Conservation (phyloP, 148 eudicot genomes). For the Silene conica region DNA sequence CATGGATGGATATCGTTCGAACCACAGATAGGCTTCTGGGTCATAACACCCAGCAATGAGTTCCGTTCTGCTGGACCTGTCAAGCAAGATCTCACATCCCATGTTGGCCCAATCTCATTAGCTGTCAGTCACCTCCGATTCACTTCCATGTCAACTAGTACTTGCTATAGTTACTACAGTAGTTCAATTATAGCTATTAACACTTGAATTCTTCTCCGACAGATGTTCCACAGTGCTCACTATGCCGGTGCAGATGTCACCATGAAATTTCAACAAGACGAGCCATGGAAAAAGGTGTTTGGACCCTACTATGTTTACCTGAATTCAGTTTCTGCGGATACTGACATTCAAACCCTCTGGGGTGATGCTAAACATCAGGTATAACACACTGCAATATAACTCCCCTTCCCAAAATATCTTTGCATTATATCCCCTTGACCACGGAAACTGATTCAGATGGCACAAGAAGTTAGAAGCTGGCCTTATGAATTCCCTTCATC, state of each 20-base stretch:
- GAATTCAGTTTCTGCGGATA: slow-evolving; percentile 26
- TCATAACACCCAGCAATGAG: slow-evolving; percentile 51
- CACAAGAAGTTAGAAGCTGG: slow-evolving; percentile 42
- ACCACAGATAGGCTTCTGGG: slow-evolving; percentile 49
- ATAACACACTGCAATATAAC: neutral
- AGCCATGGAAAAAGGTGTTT: slow-evolving; percentile 51
- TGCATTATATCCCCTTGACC: slow-evolving; percentile 3
- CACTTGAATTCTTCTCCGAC: slow-evolving; percentile 6
- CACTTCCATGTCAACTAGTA: neutral
- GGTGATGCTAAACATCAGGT: slow-evolving; percentile 46
- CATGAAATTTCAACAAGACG: slow-evolving; percentile 37
- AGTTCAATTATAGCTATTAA: neutral
- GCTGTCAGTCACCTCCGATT: slow-evolving; percentile 37
- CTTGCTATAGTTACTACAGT: no score
- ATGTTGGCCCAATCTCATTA: slow-evolving; percentile 39
- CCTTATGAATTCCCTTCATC: slow-evolving; percentile 45
- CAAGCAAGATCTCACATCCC: slow-evolving; percentile 59
- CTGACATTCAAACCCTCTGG: slow-evolving; percentile 32
- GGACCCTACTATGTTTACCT: slow-evolving; percentile 47
- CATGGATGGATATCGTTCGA: slow-evolving; percentile 66
- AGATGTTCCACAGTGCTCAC: slow-evolving; percentile 53
- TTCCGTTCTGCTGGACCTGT: slow-evolving; percentile 54
- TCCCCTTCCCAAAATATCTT: neutral
- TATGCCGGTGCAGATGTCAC: slow-evolving; percentile 36
- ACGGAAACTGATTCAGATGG: slow-evolving; percentile 30